Base-by-base conservation (phyloP, 306 rosid genomes). In the Ormosia emarginata region DNA sequence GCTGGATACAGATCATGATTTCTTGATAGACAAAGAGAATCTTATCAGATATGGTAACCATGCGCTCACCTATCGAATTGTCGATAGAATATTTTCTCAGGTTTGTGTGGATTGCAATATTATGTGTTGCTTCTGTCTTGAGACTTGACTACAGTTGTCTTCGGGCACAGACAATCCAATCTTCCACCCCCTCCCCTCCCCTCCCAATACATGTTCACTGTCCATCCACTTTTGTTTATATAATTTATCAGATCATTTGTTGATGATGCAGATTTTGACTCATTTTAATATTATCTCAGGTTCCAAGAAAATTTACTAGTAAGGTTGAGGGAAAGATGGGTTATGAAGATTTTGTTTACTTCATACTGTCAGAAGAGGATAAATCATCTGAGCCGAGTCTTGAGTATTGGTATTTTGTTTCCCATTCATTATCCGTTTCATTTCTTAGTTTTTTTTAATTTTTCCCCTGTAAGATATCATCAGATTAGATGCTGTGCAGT, bases 21-120 rank as follows among this genome's bases (percentile, higher is more conserved):
- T 96, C 88, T 80, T 96, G 91, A 93, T 96, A 78, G 97, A 96
- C 89, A 96, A 94, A 80, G 99, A 96, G 87, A 96, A 96, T 81
- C 97, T 96, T 76, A 94, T 94, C 86, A 89, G 97, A 94, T 96
- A 94, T 90, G 98, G 99, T 76, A 96, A 96, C 90, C 97, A 96
- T 34, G 98, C 99, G 0, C 99, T 96, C 81, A 96, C 99, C 78
- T 96, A 96, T 85, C 89, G 98, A 79, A 96, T 96, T 84, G 99
- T 94, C 67, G 99, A 96, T 87, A 92, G 99, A 90, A 89, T 96
- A 92, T 96, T 96, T 88, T 91, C 99, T 81, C 99, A 96, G 98
- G 99, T 96, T 82, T 82, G 94, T 88, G 80, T 57, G 50, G 56
- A 58, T 73, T 53, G 57, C 69, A 32, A 49, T 74, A 79, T 46